phyloP scores from a whole-genome alignment of 495 filamentous ascomycete genomes.

The Durotheca rogersii region DNA sequence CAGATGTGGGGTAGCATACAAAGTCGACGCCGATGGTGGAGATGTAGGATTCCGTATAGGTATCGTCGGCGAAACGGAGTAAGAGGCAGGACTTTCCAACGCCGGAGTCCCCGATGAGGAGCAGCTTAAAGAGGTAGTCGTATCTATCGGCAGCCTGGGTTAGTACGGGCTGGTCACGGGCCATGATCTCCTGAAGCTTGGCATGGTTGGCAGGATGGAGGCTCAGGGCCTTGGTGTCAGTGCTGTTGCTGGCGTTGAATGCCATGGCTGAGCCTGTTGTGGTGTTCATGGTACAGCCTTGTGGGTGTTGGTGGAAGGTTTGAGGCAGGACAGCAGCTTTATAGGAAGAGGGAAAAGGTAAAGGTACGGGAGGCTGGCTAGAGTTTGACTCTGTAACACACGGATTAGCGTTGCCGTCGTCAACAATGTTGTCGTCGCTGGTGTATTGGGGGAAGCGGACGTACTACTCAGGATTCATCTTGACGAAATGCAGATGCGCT shows the following conservation, averaged over 20 bases:
- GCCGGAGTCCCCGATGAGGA: conserved; percentile 99
- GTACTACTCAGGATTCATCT: conserved; percentile 95
- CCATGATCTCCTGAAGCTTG: conserved; percentile 25
- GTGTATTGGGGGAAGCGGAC: conserved; percentile 42
- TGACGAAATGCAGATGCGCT: conserved; percentile 42
- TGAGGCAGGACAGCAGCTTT: neutral
- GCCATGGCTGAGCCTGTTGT: conserved; percentile 25
- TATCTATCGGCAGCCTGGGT: conserved; percentile 64
- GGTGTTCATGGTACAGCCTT: conserved; percentile 1
- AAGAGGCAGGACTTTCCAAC: conserved; percentile 99
- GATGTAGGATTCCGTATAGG: conserved; percentile 99
- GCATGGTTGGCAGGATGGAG: conserved; percentile 22
- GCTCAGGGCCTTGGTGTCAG: conserved; percentile 4
- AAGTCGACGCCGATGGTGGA: conserved; percentile 99
- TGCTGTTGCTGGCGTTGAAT: neutral
- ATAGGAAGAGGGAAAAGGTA: neutral
- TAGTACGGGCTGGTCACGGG: conserved; percentile 15
- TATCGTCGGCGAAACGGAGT: conserved; percentile 96
- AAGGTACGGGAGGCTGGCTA: conserved; percentile 11
- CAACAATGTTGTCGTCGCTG: conserved; percentile 14
- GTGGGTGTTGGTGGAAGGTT: neutral
- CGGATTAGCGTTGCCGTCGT: conserved; percentile 17
- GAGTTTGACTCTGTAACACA: conserved; percentile 34
- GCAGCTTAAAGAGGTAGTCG: conserved; percentile 99
- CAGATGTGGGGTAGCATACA: conserved; percentile 55